Evolutionary conservation across 257 asterid genomes (phyloP).

Genomic region (Cinchona pubescens): DNA sequence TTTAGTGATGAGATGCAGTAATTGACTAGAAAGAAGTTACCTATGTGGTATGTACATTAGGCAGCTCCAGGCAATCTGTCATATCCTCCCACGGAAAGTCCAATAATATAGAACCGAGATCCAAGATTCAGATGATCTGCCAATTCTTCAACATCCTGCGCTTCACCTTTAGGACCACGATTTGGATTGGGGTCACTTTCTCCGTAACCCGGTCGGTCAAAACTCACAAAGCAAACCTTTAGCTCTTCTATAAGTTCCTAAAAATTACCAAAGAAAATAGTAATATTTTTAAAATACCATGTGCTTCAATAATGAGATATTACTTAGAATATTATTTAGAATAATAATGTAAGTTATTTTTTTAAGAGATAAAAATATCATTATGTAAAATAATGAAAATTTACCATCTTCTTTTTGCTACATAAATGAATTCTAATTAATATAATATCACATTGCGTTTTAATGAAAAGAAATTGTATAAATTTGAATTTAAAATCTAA

Average conservation of each 20-base stretch:
- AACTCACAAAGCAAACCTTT: not conserved
- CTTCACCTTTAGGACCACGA: not conserved
- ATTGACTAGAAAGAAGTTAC: not conserved
- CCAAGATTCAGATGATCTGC: conserved; percentile 12
- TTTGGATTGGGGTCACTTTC: conserved; percentile 18
- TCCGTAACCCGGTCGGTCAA: conserved; percentile 15
- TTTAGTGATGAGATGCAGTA: not conserved
- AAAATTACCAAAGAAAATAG: not conserved
- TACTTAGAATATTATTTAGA: too few species aligned
- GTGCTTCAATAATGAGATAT: too few species aligned
- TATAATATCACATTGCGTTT: too few species aligned
- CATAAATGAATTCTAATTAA: too few species aligned
- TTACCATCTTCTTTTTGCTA: too few species aligned
- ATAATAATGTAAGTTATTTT: too few species aligned
- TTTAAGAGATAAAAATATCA: too few species aligned
- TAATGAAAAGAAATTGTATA: too few species aligned
- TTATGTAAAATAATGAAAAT: too few species aligned
- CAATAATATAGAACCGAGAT: not conserved
- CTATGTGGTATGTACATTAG: conserved; percentile 7
- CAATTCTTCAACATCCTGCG: conserved; percentile 11
- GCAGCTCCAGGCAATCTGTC: conserved; percentile 10
- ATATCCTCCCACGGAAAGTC: conserved; percentile 8
- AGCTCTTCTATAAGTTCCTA: conserved; percentile 8
- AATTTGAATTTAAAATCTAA: too few species aligned
- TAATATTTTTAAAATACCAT: not conserved